phyloP scores from a whole-genome alignment of 305 asterid genomes.

The Vinca major region DNA sequence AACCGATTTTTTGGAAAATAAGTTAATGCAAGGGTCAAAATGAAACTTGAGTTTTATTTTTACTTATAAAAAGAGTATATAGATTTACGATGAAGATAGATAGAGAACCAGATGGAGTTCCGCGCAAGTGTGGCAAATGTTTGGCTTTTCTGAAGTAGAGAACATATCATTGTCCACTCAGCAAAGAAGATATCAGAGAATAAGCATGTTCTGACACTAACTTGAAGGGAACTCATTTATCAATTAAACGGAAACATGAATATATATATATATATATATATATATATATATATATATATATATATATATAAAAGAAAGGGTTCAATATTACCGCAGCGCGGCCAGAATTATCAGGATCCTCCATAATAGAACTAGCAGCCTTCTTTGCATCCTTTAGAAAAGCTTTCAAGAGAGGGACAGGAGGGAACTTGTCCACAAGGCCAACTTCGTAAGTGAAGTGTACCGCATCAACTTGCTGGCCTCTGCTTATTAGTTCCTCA shows the following conservation, averaged over 20 bases:
- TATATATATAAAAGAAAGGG: no score
- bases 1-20: no score
- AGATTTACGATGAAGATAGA: background rate
- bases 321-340: constrained; percentile 62
- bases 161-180: background rate
- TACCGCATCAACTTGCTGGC: constrained; percentile 98
- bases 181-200: background rate
- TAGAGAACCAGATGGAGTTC: background rate
- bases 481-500: constrained; percentile 79
- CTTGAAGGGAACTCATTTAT: background rate
- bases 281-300: no score
- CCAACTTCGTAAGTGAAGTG: constrained; percentile 94
- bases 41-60: background rate
- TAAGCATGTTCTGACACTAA: background rate
- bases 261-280: background rate
- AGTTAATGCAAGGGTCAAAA: background rate
- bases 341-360: constrained; percentile 75
- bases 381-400: constrained; percentile 87
- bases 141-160: background rate
- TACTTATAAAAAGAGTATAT: background rate
- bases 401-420: constrained; percentile 83
- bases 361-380: constrained; percentile 60
- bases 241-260: background rate
- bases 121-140: background rate
- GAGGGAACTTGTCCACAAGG: constrained; percentile 65